Conservation (phyloP, 1,284 basidiomycete species). For the Cystobasidium slooffiae region DNA sequence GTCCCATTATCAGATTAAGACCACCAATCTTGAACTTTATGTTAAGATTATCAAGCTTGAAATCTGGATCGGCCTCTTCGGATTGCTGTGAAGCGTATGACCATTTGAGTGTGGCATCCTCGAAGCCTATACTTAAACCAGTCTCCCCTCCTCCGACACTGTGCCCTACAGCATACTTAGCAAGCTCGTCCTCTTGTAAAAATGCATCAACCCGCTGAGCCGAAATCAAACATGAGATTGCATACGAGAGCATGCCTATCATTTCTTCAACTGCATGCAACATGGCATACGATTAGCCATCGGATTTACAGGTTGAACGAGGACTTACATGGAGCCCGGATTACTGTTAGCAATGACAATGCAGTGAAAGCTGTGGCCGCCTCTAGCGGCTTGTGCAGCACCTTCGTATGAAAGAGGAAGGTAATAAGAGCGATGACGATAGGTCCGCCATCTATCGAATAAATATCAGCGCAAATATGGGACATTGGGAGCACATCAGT, state of each 20-base stretch:
- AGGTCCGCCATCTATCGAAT: slow-evolving; percentile 46
- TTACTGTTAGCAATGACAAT: slow-evolving; percentile 62
- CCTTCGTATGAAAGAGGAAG: slow-evolving; percentile 57
- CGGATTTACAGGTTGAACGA: neutral
- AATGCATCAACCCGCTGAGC: slow-evolving; percentile 59
- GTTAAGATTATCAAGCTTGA: slow-evolving; percentile 62
- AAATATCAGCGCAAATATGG: neutral
- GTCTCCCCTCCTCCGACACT: slow-evolving; percentile 49
- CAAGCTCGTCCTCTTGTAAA: slow-evolving; percentile 62
- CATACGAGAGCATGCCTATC: slow-evolving; percentile 59
- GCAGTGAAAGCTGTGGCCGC: slow-evolving; percentile 61
- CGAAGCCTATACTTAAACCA: slow-evolving; percentile 61
- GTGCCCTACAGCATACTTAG: slow-evolving; percentile 59
- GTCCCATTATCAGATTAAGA: slow-evolving; percentile 70
- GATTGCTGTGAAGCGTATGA: slow-evolving; percentile 48
- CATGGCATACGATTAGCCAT: neutral
- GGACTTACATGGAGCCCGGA: slow-evolving; percentile 54
- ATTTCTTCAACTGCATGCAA: slow-evolving; percentile 45
- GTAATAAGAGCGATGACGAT: slow-evolving; percentile 48
- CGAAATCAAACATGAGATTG: slow-evolving; percentile 59
- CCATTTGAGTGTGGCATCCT: slow-evolving; percentile 59
- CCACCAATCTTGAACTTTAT: slow-evolving; percentile 70
- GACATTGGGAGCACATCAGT: neutral
- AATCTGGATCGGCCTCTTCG: slow-evolving; percentile 50
- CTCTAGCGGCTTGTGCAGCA: slow-evolving; percentile 56